Evolutionary conservation across 441 rosid genomes (phyloP).

Genomic region (Viola pubescens): DNA sequence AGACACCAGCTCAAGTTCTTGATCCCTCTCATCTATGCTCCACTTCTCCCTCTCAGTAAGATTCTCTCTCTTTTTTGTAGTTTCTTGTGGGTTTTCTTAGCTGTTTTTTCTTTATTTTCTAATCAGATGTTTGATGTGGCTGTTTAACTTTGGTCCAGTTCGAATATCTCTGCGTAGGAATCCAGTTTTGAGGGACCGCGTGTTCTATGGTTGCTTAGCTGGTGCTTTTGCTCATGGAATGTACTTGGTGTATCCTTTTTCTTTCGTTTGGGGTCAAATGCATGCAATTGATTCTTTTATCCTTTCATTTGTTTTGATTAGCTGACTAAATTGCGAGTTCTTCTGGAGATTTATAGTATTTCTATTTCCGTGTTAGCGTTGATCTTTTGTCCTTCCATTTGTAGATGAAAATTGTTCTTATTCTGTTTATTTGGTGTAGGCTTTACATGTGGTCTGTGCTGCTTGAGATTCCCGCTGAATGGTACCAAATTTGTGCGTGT

Average conservation of each 20-base stretch:
- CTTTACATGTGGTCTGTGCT: not conserved
- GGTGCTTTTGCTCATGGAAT: slow-evolving; percentile 87
- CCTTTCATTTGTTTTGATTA: not conserved
- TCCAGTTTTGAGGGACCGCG: slow-evolving; percentile 72
- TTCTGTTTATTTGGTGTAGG: not conserved
- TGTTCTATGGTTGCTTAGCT: slow-evolving; percentile 65
- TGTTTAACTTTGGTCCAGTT: slow-evolving; percentile 29
- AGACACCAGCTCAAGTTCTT: slow-evolving; percentile 68
- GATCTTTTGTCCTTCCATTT: not conserved
- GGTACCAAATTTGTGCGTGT: not conserved
- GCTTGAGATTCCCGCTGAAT: not conserved
- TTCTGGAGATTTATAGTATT: not conserved
- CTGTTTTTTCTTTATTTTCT: not conserved
- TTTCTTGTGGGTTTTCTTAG: not conserved
- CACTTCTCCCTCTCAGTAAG: slow-evolving; percentile 82
- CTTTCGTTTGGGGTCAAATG: not conserved
- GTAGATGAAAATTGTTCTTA: not conserved
- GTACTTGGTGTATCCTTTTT: slow-evolving; percentile 85
- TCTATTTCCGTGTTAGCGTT: not conserved
- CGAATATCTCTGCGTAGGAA: slow-evolving; percentile 59
- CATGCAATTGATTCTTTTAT: not conserved
- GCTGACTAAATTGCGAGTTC: not conserved
- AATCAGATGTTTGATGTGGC: not conserved
- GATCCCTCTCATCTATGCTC: slow-evolving; percentile 89
- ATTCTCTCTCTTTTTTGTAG: not conserved